Base-by-base conservation (phyloP, 495 filamentous ascomycete genomes). In the Pseudevernia furfuracea region DNA sequence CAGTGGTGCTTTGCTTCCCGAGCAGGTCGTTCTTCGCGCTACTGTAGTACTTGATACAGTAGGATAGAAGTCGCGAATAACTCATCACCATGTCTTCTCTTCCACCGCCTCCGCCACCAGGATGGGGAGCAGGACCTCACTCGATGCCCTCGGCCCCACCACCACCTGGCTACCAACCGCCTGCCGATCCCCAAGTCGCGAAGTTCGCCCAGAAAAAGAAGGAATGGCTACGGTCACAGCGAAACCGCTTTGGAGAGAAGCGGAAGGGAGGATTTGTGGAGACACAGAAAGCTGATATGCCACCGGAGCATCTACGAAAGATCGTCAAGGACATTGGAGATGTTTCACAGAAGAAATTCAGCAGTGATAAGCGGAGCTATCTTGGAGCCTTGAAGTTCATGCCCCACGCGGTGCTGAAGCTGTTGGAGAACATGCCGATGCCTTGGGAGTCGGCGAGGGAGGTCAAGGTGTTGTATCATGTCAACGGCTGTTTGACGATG, bases 401-500 rank as follows among this genome's bases (percentile, higher is more conserved):
- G 95, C 95, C 95, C 1, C 95, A 99, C 73, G 95, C 95, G n/a
- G 95, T 99, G 14, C 75, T 99, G 78, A 99, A 99, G 80, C 84
- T 99, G 25, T 71, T 99, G 63, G 95, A 99, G 81, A 99, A 99
- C 72, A 99, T 99, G 95, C 95, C 95, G 12, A 99, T 99, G 95
- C 95, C 95, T 11, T 99, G 95, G 95, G 95, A 99, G 79, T 90
- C 90, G 38, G 84, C 91, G 9, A 82, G 92, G 59, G 93, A 99
- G 71, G 95, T 99, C 59, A 96, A 96, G 76, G 95, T 99, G 17
- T 79, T 99, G 11, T 99, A 99, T 75, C 95, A 99, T 73, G 91
- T 97, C 66, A 99, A 97, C 69, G 95, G 95, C 15, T 97, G 95
- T 71, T 77, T 99, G 70, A 99, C 95, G 23, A 77, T 99, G 63